A percentile compares a stretch with the other conserved stretches of the same genome.
phyloP scores from a whole-genome alignment of 768 basidiomycete genomes.

The Pulveroboletus ravenelii region DNA sequence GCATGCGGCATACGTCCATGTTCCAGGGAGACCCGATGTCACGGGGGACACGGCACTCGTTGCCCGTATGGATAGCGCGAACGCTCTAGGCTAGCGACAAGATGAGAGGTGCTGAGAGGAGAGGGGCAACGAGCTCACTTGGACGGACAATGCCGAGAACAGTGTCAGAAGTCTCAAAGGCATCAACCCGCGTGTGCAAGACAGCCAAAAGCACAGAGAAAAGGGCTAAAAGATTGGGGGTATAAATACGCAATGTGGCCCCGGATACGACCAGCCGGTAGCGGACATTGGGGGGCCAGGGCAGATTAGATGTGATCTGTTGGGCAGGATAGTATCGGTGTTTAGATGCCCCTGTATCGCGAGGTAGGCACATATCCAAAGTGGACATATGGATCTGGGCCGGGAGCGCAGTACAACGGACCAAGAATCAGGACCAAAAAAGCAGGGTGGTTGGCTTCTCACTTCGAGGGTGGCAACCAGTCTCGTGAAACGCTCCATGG shows the following conservation, averaged over 20 bases:
- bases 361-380: neutral
- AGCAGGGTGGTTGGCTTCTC: neutral
- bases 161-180: neutral
- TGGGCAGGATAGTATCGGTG: neutral
- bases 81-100: neutral
- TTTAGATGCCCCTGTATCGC: neutral
- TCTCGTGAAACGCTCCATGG: no score
- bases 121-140: neutral
- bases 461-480: no score
- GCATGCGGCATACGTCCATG: constrained; percentile 61
- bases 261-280: neutral
- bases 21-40: constrained; percentile 45
- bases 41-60: constrained; percentile 32
- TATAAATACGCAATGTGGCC: neutral
- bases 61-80: neutral
- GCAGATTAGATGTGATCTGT: no score
- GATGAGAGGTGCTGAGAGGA: neutral
- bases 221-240: no score
- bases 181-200: neutral
- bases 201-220: no score
- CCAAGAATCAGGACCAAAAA: neutral
- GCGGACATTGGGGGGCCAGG: constrained; percentile 26
- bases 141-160: neutral
- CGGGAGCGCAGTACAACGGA: neutral
- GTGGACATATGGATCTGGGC: neutral